Conservation (phyloP, 2,329 filamentous ascomycete genomes). For the Blastomyces emzantsi region DNA sequence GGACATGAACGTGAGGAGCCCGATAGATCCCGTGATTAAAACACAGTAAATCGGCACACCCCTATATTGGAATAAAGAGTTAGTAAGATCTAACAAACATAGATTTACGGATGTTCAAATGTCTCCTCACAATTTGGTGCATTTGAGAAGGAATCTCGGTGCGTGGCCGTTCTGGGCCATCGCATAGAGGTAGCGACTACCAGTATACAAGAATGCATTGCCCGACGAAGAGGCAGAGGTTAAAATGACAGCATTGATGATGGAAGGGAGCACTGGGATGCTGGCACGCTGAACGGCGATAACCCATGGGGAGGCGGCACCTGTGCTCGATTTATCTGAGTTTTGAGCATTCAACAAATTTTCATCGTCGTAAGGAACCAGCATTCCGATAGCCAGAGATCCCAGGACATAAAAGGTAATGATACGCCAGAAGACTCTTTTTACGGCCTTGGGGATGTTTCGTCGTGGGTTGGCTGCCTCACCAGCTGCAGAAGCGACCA, state of each 20-base stretch:
- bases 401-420: slow-evolving; percentile 50
- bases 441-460: slow-evolving; percentile 48
- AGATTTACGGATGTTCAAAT: slow-evolving; percentile 17
- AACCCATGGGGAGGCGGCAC: slow-evolving; percentile 59
- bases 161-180: slow-evolving; percentile 43
- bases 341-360: slow-evolving; percentile 39
- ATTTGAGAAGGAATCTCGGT: slow-evolving; percentile 44
- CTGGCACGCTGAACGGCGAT: slow-evolving; percentile 61
- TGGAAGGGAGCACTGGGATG: slow-evolving; percentile 56
- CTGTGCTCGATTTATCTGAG: slow-evolving; percentile 45
- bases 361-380: slow-evolving; percentile 60
- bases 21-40: slow-evolving; percentile 32
- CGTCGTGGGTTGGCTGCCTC: slow-evolving; percentile 46
- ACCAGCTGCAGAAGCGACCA: slow-evolving; percentile 47
- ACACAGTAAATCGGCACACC: slow-evolving; percentile 41
- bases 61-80: slow-evolving; percentile 13
- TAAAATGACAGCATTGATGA: slow-evolving; percentile 69
- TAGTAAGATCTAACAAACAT: slow-evolving; percentile 19
- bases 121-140: slow-evolving; percentile 36
- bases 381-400: slow-evolving; percentile 50
- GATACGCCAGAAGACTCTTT: slow-evolving; percentile 47
- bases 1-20: slow-evolving; percentile 40
- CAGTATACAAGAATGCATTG: slow-evolving; percentile 55
- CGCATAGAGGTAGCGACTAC: slow-evolving; percentile 45
- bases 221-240: slow-evolving; percentile 62